These are phyloP conservation scores for Fusarium sp. DNA, from an alignment of 2,329 filamentous ascomycete species.

Conservation along the genomic window DNA sequence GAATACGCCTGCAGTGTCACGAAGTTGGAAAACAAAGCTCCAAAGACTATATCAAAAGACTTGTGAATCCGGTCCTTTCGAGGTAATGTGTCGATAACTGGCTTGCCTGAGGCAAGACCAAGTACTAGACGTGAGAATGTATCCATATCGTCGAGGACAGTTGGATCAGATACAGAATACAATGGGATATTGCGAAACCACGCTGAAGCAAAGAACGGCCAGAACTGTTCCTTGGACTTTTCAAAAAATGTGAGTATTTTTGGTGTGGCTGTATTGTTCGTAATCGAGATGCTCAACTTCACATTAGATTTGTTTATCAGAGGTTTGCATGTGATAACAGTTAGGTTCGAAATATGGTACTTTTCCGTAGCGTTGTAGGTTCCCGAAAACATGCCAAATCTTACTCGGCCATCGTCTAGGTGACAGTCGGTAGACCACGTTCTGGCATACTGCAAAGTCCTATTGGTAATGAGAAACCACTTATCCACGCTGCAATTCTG, in stretches of 20 bases:
- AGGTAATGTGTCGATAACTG: not conserved
- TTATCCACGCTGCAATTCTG: rapidly evolving
- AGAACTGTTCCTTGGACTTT: not conserved
- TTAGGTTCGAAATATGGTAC: not conserved
- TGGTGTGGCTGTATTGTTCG: not conserved
- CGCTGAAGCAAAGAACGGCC: not conserved
- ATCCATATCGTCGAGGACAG: not conserved
- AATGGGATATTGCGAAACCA: not conserved
- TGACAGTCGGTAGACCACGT: not conserved
- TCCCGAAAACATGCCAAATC: not conserved
- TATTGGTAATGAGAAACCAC: constrained; percentile 1
- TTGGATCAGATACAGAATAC: not conserved
- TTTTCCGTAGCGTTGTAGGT: not conserved
- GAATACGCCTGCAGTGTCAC: not conserved
- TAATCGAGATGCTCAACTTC: not conserved
- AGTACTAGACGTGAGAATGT: not conserved
- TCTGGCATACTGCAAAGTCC: not conserved
- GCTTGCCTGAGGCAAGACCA: not conserved
- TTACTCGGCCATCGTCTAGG: not conserved
- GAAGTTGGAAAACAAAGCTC: not conserved
- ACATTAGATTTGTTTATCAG: not conserved
- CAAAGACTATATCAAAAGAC: not conserved
- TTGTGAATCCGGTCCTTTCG: not conserved
- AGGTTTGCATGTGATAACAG: not conserved
- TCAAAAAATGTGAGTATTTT: not conserved